Evolutionary conservation across 257 asterid species (phyloP), one percentile per base, ranked within the genome.

Genomic region (Ocimum tenuiflorum): DNA sequence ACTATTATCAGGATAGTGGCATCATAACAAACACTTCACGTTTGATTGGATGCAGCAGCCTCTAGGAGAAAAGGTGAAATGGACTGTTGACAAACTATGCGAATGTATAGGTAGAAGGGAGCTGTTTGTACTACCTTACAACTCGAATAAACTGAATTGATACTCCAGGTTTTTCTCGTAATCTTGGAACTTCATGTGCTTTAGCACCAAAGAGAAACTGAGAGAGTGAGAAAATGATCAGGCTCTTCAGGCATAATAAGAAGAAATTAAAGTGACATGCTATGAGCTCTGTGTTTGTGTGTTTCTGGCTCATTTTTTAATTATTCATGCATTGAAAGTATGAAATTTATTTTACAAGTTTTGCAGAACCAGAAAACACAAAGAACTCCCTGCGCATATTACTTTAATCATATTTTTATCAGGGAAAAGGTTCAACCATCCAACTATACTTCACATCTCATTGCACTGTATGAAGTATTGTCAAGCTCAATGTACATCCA

Each of bases 151-250:
- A 81, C 66, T 75, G 83, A 70, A 81, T 72, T 41, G 81, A 68
- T n/a, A 69, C 76, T 69, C 64, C 67, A 75, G 79, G 72, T 29
- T 72, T 63, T 31, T 78, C 81, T 65, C 78, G 73, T 77, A 78
- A 43, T n/a, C 69, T 63, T 61, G 73, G 79, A 47, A 78, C 79
- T 57, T 81, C 83, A 38, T 75, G 75, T 35, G 72, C 70, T 77
- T 73, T 78, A 51, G 86, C 86, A 60, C 86, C 86, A 58, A 72
- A 78, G 14, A 81, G 68, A 51, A 81, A 81, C 86, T 81, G 81
- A 38, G 41, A 65, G 41, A 41, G 59, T 8, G 43, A 65, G 52
- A 31, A 36, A 56, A 18, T 14, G 19, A 47, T 41, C 8, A 47
- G 47, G 60, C 15, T 55, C 50, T 17, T 7, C 17, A 27, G 13